Percentiles rank a stretch among this genome's conserved stretches.
phyloP scores from a whole-genome alignment of 2,329 filamentous ascomycete species.

The Drechslerella coelobrocha region DNA sequence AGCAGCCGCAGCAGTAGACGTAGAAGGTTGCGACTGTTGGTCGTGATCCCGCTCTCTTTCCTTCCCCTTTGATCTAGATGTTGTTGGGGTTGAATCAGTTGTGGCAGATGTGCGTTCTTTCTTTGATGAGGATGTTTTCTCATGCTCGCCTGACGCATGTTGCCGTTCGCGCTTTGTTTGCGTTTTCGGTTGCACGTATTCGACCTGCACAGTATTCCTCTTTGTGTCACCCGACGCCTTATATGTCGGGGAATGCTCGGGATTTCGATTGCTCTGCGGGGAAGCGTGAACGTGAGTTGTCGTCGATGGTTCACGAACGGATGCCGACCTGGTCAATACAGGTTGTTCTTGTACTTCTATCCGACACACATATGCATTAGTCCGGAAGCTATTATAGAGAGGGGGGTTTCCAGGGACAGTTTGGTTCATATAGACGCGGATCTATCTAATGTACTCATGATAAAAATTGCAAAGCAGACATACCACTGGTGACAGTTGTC shows the following conservation, averaged over 20 bases:
- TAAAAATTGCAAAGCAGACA: constrained; percentile 52
- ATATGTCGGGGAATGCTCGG: constrained; percentile 60
- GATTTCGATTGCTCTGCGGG: constrained; percentile 58
- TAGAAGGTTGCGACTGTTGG: constrained; percentile 25
- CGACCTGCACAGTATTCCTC: constrained; percentile 91
- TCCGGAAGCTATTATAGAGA: constrained; percentile 18
- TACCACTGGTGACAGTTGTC: constrained; percentile 71
- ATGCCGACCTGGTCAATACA: constrained; percentile 63
- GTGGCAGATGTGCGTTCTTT: constrained; percentile 25
- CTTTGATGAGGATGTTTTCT: constrained; percentile 34
- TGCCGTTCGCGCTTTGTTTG: constrained; percentile 76
- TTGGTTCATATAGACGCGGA: constrained; percentile 4
- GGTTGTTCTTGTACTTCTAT: constrained; percentile 62
- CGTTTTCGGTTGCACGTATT: constrained; percentile 91
- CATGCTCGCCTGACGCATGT: constrained; percentile 13
- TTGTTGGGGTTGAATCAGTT: constrained; percentile 12
- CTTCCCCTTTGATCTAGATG: constrained; percentile 31
- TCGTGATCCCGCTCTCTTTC: constrained; percentile 29
- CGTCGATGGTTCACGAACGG: constrained; percentile 85
- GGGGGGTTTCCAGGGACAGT: background rate
- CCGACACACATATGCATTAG: constrained; percentile 51
- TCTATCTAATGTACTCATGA: constrained; percentile 18
- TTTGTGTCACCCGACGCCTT: constrained; percentile 81
- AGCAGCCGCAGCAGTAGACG: constrained; percentile 18
- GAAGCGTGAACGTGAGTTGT: constrained; percentile 63